These are phyloP conservation scores for Boletus subcaerulescens DNA, from an alignment of 768 basidiomycete species.

Conservation along the genomic window DNA sequence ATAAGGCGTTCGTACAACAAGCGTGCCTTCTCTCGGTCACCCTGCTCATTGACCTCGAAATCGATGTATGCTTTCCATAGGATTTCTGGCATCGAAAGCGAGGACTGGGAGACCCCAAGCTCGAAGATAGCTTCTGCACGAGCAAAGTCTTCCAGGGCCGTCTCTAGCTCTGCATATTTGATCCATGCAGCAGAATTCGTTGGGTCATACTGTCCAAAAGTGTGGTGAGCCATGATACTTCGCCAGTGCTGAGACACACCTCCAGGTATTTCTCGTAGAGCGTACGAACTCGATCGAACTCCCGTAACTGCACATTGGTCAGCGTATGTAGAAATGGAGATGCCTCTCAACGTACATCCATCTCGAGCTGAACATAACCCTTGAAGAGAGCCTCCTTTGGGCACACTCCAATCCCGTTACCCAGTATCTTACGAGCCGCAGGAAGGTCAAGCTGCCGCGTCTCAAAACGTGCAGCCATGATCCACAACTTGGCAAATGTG, in stretches of 20 bases:
- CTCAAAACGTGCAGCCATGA: conserved; percentile 90
- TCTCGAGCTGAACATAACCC: conserved; percentile 91
- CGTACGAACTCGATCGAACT: conserved; percentile 90
- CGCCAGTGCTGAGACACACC: conserved; percentile 38
- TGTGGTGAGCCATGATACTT: not conserved
- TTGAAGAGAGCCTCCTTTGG: conserved; percentile 96
- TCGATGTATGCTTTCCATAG: conserved; percentile 96
- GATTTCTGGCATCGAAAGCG: conserved; percentile 92
- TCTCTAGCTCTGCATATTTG: conserved; percentile 90
- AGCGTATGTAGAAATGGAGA: conserved; percentile 3
- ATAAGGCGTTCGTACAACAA: conserved; percentile 86
- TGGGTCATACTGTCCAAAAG: conserved; percentile 63
- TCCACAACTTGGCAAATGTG: conserved; percentile 97
- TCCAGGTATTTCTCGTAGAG: conserved; percentile 95
- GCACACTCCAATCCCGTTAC: conserved; percentile 90
- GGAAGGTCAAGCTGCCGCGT: conserved; percentile 75
- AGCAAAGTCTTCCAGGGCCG: conserved; percentile 78
- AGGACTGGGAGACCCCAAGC: conserved; percentile 77
- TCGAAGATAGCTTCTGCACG: conserved; percentile 95
- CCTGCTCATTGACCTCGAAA: conserved; percentile 87
- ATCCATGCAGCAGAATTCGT: conserved; percentile 95
- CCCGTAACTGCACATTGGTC: conserved; percentile 61
- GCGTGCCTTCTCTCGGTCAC: conserved; percentile 83
- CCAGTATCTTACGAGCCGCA: conserved; percentile 86
- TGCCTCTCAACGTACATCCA: conserved; percentile 56